phyloP scores from a whole-genome alignment of 2,329 filamentous ascomycete genomes.

The Diaporthe velutina region DNA sequence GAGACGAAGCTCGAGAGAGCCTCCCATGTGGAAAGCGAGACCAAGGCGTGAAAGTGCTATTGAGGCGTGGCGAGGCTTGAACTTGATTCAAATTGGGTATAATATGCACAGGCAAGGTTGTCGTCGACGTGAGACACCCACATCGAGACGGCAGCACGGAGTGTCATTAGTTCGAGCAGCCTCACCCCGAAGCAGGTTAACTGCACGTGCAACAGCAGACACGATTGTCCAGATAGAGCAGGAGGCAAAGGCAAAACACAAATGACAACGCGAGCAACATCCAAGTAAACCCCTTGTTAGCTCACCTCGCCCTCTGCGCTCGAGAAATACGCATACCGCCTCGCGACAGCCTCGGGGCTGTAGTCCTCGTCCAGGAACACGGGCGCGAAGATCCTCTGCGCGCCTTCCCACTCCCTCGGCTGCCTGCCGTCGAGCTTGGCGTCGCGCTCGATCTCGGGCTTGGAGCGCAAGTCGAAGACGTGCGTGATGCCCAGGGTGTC shows the following conservation, averaged over 20 bases:
- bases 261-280: background rate
- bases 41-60: background rate
- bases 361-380: constrained; percentile 75
- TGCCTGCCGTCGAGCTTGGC: constrained; percentile 47
- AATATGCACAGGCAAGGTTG: no score
- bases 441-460: constrained; percentile 66
- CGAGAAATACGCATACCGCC: constrained; percentile 72
- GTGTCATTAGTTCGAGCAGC: background rate
- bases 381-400: constrained; percentile 70
- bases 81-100: background rate
- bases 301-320: constrained; percentile 60
- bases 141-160: background rate
- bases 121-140: background rate
- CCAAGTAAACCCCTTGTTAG: constrained; percentile 32
- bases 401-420: constrained; percentile 62
- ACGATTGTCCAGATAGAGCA: constrained; percentile 28
- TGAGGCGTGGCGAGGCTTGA: background rate
- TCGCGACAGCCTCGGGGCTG: constrained; percentile 71
- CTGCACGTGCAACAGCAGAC: background rate
- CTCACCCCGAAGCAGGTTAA: background rate
- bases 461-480: constrained; percentile 78
- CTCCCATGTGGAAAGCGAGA: background rate
- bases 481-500: constrained; percentile 68
- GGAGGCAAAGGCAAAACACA: background rate
- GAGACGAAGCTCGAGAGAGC: background rate